phyloP scores from a whole-genome alignment of 106 monocot genomes.

The Allium fistulosum region DNA sequence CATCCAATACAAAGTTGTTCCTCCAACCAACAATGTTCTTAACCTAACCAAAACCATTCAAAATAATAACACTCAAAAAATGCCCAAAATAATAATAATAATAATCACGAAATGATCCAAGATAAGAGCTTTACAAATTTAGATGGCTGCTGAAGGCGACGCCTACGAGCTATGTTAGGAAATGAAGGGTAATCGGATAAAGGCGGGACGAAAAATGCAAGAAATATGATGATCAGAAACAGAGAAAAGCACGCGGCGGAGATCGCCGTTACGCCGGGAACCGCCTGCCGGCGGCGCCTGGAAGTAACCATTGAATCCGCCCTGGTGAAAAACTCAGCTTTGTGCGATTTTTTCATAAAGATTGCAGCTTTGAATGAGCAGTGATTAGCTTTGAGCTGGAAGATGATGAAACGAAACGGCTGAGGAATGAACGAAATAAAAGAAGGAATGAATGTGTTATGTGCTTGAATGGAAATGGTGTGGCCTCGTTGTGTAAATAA shows the following conservation, averaged over 20 bases:
- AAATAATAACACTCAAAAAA: not conserved
- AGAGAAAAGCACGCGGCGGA: slow-evolving; percentile 24
- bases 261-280: slow-evolving; percentile 11
- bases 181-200: slow-evolving; percentile 20
- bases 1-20: slow-evolving; percentile 6
- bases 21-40: slow-evolving; percentile 8
- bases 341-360: not conserved
- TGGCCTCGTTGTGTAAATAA: not conserved
- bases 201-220: slow-evolving; percentile 44
- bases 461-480: too few species aligned
- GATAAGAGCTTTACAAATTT: slow-evolving; percentile 18
- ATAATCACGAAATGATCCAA: slow-evolving; percentile 8
- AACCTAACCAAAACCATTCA: not conserved
- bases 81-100: not conserved
- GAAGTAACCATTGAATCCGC: slow-evolving; percentile 25
- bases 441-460: too few species aligned
- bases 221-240: slow-evolving; percentile 28
- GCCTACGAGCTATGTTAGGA: slow-evolving; percentile 9
- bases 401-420: not conserved
- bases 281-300: slow-evolving; percentile 26
- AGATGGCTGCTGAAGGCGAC: not conserved
- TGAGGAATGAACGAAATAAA: not conserved
- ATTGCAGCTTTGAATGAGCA: not conserved
- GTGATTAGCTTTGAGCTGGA: not conserved
- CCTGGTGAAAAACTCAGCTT: not conserved